phyloP scores from a whole-genome alignment of 345 rosid species.

The Moringa oleifera region DNA sequence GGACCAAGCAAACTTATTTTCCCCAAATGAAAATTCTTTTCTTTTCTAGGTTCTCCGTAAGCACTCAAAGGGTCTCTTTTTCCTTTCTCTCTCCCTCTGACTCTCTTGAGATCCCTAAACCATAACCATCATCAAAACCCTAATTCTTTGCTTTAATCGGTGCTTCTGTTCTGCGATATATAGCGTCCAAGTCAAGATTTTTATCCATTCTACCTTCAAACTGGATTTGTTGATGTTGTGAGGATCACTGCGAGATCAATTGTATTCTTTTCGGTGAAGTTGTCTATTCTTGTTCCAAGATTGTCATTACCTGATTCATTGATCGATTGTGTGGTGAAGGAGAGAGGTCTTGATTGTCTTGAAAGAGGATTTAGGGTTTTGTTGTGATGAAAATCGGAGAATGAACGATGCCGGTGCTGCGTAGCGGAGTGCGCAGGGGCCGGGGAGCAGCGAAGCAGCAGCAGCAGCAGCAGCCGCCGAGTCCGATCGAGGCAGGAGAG shows the following conservation, averaged over 20 bases:
- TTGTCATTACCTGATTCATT: not conserved
- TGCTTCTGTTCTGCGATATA: not conserved
- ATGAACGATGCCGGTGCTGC: conserved; percentile 78
- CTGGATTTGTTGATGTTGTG: not conserved
- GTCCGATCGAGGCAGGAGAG: conserved; percentile 32
- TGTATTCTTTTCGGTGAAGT: no score
- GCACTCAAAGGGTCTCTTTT: conserved; percentile 3
- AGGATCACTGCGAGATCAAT: no score
- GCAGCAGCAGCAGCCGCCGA: conserved; percentile 14
- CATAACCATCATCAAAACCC: conserved; percentile 10
- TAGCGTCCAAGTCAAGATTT: not conserved
- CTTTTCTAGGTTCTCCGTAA: not conserved
- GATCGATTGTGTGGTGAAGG: conserved; percentile 12
- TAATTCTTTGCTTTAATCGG: not conserved
- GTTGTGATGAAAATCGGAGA: conserved; percentile 25
- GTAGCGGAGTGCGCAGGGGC: conserved; percentile 60
- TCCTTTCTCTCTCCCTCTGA: not conserved
- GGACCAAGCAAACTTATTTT: no score
- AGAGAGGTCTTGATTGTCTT: not conserved
- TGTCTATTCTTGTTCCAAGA: not conserved
- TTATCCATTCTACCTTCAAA: not conserved
- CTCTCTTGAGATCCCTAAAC: conserved; percentile 7
- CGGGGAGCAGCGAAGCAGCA: conserved; percentile 27
- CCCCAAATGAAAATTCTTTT: no score
- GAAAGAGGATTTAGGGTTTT: not conserved